Conservation (phyloP, 2,329 filamentous ascomycete genomes). For the Furcasterigmium furcatum region DNA sequence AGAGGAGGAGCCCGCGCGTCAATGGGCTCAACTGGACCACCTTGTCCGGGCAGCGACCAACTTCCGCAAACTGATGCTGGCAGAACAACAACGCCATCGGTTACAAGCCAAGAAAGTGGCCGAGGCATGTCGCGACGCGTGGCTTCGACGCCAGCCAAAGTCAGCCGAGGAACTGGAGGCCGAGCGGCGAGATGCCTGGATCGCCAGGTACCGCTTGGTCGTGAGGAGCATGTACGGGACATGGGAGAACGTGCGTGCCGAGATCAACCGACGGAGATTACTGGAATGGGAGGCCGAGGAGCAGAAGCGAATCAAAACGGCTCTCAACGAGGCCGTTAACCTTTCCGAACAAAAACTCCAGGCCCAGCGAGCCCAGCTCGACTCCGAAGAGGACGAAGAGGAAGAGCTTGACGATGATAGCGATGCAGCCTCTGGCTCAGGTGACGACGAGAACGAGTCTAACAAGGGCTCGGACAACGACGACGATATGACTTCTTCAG, state of each 20-base stretch:
- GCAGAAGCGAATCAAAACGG: slow-evolving; percentile 62
- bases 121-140: slow-evolving; percentile 72
- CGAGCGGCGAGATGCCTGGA: slow-evolving; percentile 68
- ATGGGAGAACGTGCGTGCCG: slow-evolving; percentile 61
- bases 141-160: slow-evolving; percentile 70
- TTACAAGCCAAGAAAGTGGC: slow-evolving; percentile 77
- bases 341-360: slow-evolving; percentile 67
- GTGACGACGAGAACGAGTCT: too few species aligned
- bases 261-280: slow-evolving; percentile 58
- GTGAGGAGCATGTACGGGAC: slow-evolving; percentile 53
- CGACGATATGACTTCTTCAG: slow-evolving; percentile 58
- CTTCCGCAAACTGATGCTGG: slow-evolving; percentile 75
- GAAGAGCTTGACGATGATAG: slow-evolving; percentile 43
- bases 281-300: slow-evolving; percentile 64
- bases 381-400: slow-evolving; percentile 49
- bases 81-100: slow-evolving; percentile 76
- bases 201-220: slow-evolving; percentile 69
- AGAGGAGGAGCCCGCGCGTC: slow-evolving; percentile 67
- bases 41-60: slow-evolving; percentile 75
- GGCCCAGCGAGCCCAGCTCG: slow-evolving; percentile 51
- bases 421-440: slow-evolving; percentile 20
- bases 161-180: slow-evolving; percentile 76
- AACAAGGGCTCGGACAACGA: slow-evolving; percentile 38
- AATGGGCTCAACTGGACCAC: slow-evolving; percentile 88
- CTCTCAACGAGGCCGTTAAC: slow-evolving; percentile 70